A percentile compares a stretch with the other conserved stretches of the same genome.
Evolutionary conservation across 306 rosid genomes (phyloP).

Genomic region (Hippophae tibetana): DNA sequence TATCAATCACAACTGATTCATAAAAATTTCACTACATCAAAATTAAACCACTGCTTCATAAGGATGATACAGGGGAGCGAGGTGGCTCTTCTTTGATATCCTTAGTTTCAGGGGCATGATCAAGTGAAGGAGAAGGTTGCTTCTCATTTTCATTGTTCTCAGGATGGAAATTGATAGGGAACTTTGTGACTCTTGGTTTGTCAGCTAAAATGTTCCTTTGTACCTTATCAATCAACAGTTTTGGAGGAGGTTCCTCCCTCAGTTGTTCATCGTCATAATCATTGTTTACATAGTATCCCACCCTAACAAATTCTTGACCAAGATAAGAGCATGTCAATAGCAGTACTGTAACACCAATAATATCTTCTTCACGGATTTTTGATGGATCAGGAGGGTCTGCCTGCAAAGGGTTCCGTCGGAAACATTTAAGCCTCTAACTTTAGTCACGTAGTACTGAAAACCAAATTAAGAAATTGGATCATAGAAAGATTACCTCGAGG

Average conservation of each 20-base stretch:
- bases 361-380: constrained; percentile 91
- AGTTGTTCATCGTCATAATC: constrained; percentile 88
- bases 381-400: constrained; percentile 91
- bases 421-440: not conserved
- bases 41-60: not conserved
- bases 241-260: constrained; percentile 84
- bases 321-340: constrained; percentile 79
- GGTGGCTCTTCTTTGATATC: constrained; percentile 13
- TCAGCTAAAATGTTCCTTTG: constrained; percentile 86
- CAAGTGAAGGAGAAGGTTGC: constrained; percentile 15
- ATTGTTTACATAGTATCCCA: constrained; percentile 90
- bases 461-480: not conserved
- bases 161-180: constrained; percentile 61
- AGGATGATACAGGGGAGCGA: constrained; percentile 10
- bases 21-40: not conserved
- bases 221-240: constrained; percentile 61
- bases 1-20: no score
- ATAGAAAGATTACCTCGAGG: constrained; percentile 47
- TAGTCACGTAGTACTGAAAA: constrained; percentile 1
- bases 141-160: constrained; percentile 23
- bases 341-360: constrained; percentile 74
- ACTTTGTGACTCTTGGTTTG: constrained; percentile 89
- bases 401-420: constrained; percentile 27
- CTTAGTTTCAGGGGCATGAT: constrained; percentile 6
- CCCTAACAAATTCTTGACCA: constrained; percentile 79